These are phyloP conservation scores for Moesziomyces aphidis DNA, from an alignment of 1,284 basidiomycete species.

Conservation along the genomic window DNA sequence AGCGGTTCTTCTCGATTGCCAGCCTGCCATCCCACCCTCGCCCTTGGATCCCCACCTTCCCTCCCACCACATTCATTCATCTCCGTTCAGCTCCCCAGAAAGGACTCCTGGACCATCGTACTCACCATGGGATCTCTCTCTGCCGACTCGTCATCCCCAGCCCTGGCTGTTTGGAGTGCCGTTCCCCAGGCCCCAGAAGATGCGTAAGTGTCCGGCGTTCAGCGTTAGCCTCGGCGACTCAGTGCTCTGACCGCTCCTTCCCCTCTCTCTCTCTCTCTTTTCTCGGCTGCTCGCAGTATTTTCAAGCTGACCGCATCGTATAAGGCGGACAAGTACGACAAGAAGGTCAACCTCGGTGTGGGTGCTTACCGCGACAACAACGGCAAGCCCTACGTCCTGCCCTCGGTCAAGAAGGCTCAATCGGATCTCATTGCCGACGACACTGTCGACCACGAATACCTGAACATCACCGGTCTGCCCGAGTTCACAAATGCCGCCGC, in stretches of 20 bases:
- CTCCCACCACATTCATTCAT: background rate
- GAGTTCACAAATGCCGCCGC: conserved; percentile 84
- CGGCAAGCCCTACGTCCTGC: conserved; percentile 70
- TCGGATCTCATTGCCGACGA: conserved; percentile 78
- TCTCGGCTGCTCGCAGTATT: conserved; percentile 70
- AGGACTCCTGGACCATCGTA: conserved; percentile 8
- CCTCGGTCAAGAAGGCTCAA: conserved; percentile 74
- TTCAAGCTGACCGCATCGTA: conserved; percentile 90
- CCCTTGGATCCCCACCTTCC: background rate
- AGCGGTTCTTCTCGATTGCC: conserved; percentile 5
- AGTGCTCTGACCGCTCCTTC: background rate
- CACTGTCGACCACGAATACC: conserved; percentile 89
- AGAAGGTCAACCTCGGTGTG: conserved; percentile 89
- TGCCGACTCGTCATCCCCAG: conserved; percentile 25
- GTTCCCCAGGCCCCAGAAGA: conserved; percentile 59
- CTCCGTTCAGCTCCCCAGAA: conserved; percentile 1
- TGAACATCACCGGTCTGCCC: conserved; percentile 87
- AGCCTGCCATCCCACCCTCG: background rate
- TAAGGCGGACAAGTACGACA: conserved; percentile 81
- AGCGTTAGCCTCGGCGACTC: no score
- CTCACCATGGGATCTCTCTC: conserved; percentile 34
- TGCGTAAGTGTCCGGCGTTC: conserved; percentile 43
- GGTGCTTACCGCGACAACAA: conserved; percentile 70
- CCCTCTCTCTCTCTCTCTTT: background rate
- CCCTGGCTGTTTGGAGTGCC: conserved; percentile 48